Evolutionary conservation across 2,329 filamentous ascomycete genomes (phyloP), one percentile per base, ranked within the genome.

Genomic region (Aspergillus ruber): DNA sequence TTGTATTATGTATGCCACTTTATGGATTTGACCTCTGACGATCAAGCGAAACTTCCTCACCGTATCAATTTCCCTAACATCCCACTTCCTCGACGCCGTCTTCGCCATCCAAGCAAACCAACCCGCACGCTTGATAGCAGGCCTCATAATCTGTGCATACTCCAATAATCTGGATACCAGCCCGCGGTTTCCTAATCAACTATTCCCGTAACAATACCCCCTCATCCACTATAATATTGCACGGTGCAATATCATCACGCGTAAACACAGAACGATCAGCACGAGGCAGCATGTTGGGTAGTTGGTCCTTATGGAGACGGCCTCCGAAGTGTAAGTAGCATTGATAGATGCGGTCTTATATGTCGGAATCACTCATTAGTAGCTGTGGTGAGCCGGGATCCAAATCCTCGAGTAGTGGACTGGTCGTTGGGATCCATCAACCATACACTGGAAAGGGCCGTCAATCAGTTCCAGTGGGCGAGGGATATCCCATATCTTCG

Each of bases 161-260:
- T 71, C 69, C 65, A 72, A 46, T 71, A 72, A 20, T 55, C 63
- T 6, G 68, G 68, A 52, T 67, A 69, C 68, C 65, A 72, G 7
- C 67, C 66, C 17, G 66, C 58, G 33, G 48, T 63, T 47, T 71
- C 70, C 70, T 65, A 74, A 58, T 72, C 68, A 44, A 74, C 60
- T n/a, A 74, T 53, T 6, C 63, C 60, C 2, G 69, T 51, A 43
- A 64, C 44, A 2, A 38, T 47, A 15, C 50, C 46, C 20, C 51
- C n/a, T 52, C 52, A 39, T 61, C 49, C 18, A 67, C 42, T 44
- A 69, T 60, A 45, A 69, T 60, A 46, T 68, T 69, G 38, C 61
- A 59, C 6, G 54, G 57, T 41, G 63, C 61, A 47, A 67, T 59
- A 48, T 67, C 63, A 2, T 50, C 59, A 47, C 68, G 66, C 5